phyloP scores from a whole-genome alignment of 768 basidiomycete species.

The Suillus discolor region DNA sequence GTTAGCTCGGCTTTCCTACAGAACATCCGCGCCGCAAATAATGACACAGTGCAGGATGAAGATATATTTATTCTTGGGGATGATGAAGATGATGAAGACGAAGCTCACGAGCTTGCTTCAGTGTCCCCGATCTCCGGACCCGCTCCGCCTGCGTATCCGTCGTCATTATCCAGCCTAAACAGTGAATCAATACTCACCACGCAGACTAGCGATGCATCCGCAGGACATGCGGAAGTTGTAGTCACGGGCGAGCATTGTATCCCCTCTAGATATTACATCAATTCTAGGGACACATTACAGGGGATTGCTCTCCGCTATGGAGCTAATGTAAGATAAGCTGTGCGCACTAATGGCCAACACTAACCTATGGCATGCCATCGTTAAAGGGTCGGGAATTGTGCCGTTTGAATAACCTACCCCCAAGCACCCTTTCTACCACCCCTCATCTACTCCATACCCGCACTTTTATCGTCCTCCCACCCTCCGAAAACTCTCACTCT shows the following conservation, averaged over 20 bases:
- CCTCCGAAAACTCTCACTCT: constrained; percentile 31
- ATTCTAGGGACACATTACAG: constrained; percentile 58
- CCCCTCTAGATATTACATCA: constrained; percentile 53
- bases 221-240: not conserved
- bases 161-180: not conserved
- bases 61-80: constrained; percentile 69
- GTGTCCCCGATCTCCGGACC: not conserved
- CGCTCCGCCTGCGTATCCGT: constrained; percentile 7
- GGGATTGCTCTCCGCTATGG: constrained; percentile 65
- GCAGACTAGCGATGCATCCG: constrained; percentile 1
- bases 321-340: constrained; percentile 53
- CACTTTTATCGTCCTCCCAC: constrained; percentile 54
- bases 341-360: not conserved
- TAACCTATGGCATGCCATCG: not conserved
- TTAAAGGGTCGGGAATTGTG: constrained; percentile 60
- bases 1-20: constrained; percentile 24
- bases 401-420: constrained; percentile 64
- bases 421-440: constrained; percentile 65
- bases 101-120: constrained; percentile 25
- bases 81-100: constrained; percentile 55
- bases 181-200: not conserved
- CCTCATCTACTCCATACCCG: constrained; percentile 79
- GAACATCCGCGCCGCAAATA: constrained; percentile 29
- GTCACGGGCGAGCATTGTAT: not conserved
- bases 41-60: constrained; percentile 60